Base-by-base conservation (phyloP, 805 yeast species). In the Nakazawaea peltata region DNA sequence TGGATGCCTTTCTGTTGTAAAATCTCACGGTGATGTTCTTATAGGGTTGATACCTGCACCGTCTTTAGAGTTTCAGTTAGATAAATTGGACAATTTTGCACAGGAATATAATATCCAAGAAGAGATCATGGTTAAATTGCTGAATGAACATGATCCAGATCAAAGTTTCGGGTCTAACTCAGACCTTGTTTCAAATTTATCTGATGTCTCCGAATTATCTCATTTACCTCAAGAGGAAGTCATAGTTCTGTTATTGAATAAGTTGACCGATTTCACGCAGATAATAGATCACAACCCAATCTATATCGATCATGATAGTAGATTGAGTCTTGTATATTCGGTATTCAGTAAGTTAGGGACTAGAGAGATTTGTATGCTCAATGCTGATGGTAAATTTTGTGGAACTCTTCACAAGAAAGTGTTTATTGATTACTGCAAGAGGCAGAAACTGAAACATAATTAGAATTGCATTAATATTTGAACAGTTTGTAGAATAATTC, bases 341-440 rank as follows among this genome's bases (percentile, higher is more conserved):
- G 54, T 74, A 16, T 74, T 74, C 48, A 65, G 70, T 29, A 65
- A 68, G 43, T 53, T 74, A 23, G 80, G 80, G 1, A 65, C 61
- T 25, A 49, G 78, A 28, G 55, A 56, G 34, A 69, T 71, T 2
- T 63, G 71, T 36, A 66, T 71, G 1, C 49, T 66, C 18, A 43
- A 60, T 11, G 60, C 60, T 33, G 58, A 65, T 21, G 78, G 77
- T 10, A 50, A 55, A 35, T 72, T 62, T 46, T 60, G 61, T 37
- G 78, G 78, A 1, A 59, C 72, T 4, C 50, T 74, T 39, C 77
- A 74, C 45, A 70, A 69, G 49, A 73, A 74, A 49, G 59, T 61
- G 28, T 63, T 70, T 42, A 67, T 74, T 36, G 76, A 70, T 37
- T 68, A 52, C 39, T 56, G 61, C 35, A 33, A 37, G 24, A 26